Evolutionary conservation across 305 asterid genomes (phyloP), one percentile per base, ranked within the genome.

Genomic region (Solanum chacoense): DNA sequence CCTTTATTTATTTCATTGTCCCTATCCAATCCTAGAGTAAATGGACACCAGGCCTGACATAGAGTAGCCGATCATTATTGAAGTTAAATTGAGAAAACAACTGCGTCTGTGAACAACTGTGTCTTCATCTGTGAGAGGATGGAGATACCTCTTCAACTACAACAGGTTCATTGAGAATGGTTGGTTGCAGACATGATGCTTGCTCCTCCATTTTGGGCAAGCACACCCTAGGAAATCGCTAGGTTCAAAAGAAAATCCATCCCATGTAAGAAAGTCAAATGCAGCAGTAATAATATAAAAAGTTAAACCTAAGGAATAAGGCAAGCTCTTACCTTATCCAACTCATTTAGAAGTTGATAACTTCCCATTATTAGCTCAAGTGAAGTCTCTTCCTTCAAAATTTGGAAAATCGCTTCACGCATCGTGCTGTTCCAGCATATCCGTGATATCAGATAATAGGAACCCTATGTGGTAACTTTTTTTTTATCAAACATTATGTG

Each of bases 1-100:
- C 50, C 88, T 89, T 87, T 91, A 34, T 69, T 86, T 37, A 90
- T 85, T 86, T 89, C 93, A 55, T 88, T 93, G 90, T 92, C 93
- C 88, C 89, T 91, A 77, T 94, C 95, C 92, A 87, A 37, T 72
- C 94, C 93, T 87, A 93, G 88, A 92, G 83, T 83, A 91, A 97
- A 95, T 72, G 99, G 98, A 86, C 88, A 85, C 98, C 98, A 97
- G 69, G 94, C 98, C 98, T 97, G 94, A 89, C 72, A 94, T 75
- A 55, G 42, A 55, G 42, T 31, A 55, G 31, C 73, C 31, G 37
- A 84, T 31, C 74, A 55, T 31, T 31, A 83, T 59, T 38, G 8
- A 79, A 38, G 85, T 78, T 38, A 79, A 40, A 50, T 29, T 45
- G 73, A 84, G 12, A 84, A 83, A 84, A 84, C 87, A 84, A 20